Evolutionary conservation across 352 stramenopile species (phyloP).

Genomic region (Globisporangium barbulae): DNA sequence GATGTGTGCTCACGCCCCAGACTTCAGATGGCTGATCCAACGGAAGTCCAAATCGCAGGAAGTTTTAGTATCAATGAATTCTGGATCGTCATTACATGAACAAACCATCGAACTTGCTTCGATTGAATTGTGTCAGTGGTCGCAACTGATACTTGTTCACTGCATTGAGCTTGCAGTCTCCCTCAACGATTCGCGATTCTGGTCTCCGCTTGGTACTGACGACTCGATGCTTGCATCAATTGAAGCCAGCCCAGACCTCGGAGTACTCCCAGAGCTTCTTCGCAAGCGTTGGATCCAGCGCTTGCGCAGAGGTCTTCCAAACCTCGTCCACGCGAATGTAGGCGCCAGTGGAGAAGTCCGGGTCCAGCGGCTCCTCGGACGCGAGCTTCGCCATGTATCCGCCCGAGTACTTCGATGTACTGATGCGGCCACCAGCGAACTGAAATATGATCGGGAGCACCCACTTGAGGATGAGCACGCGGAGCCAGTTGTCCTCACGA

Average conservation of each 20-base stretch:
- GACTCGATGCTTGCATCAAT: no score
- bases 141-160: no score
- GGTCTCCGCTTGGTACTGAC: no score
- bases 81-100: no score
- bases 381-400: conserved; percentile 28
- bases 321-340: conserved; percentile 27
- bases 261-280: conserved; percentile 31
- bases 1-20: neutral
- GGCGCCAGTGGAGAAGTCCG: conserved; percentile 16
- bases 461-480: conserved; percentile 12
- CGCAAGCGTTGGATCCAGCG: conserved; percentile 16
- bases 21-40: neutral
- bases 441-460: neutral
- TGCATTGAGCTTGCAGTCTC: no score
- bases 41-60: no score
- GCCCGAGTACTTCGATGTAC: conserved; percentile 22
- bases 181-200: no score
- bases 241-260: conserved; percentile 6
- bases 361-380: conserved; percentile 11
- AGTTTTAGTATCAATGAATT: no score
- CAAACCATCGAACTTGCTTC: no score
- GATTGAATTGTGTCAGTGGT: no score
- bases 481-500: conserved; percentile 15
- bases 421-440: conserved; percentile 10
- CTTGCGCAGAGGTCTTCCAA: conserved; percentile 18